Conservation (phyloP, 176 grass and related monocot species). For the Alloteropsis semialata region DNA sequence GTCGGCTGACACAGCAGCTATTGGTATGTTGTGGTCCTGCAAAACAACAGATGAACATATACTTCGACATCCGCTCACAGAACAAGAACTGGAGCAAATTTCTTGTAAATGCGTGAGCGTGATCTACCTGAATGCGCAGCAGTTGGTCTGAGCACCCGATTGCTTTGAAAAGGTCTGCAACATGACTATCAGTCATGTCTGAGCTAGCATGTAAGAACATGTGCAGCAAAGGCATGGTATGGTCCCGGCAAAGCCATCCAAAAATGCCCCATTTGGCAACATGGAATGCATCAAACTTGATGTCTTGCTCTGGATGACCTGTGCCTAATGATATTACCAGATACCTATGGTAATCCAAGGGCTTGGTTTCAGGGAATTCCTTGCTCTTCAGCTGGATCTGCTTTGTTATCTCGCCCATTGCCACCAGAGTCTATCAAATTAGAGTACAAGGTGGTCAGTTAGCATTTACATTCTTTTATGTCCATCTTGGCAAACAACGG, state of each 20-base stretch:
- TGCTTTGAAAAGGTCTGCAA: constrained; percentile 39
- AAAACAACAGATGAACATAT: not conserved
- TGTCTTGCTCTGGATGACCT: constrained; percentile 33
- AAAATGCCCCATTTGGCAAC: constrained; percentile 56
- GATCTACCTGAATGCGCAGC: constrained; percentile 19
- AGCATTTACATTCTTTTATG: not conserved
- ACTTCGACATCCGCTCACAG: not conserved
- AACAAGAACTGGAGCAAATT: not conserved
- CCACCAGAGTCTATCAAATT: constrained; percentile 51
- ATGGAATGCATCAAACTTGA: constrained; percentile 25
- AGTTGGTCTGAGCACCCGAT: constrained; percentile 29
- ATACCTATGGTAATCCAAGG: constrained; percentile 47
- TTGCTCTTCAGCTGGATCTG: constrained; percentile 38
- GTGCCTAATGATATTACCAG: constrained; percentile 49
- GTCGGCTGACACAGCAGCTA: constrained; percentile 1
- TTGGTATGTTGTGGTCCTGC: constrained; percentile 30
- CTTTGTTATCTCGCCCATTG: constrained; percentile 45
- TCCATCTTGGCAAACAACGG: not conserved
- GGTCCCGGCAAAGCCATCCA: constrained; percentile 36
- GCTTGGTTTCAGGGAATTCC: constrained; percentile 37
- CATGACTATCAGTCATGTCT: constrained; percentile 52
- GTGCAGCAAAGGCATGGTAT: constrained; percentile 40
- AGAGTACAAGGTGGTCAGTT: not conserved
- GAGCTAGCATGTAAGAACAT: constrained; percentile 44
- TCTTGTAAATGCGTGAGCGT: not conserved